These are phyloP conservation scores for Pulicaria dysenterica DNA, from an alignment of 129 eudicot species.

Conservation along the genomic window DNA sequence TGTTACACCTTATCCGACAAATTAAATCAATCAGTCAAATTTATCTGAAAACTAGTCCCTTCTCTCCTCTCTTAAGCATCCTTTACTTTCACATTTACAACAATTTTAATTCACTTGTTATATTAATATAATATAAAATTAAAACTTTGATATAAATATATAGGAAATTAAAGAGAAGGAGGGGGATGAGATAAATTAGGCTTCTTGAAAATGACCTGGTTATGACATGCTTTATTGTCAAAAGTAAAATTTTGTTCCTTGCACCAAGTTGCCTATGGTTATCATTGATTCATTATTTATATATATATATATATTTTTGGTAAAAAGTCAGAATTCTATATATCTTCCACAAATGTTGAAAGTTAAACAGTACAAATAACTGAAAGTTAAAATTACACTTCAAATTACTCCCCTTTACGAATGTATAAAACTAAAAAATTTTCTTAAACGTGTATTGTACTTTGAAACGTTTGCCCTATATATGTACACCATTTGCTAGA, in stretches of 20 bases:
- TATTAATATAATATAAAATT: not conserved
- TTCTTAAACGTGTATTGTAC: no score
- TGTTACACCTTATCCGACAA: not conserved
- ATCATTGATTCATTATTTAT: not conserved
- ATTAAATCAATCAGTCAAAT: not conserved
- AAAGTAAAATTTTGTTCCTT: conserved; percentile 36
- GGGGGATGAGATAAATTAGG: conserved; percentile 1
- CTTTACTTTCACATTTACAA: no score
- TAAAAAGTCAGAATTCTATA: not conserved
- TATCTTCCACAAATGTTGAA: no score
- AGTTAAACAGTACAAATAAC: no score
- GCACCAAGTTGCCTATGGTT: conserved; percentile 2
- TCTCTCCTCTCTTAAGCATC: no score
- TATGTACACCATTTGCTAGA: no score
- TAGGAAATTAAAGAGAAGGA: not conserved
- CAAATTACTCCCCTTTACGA: no score
- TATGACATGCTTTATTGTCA: conserved; percentile 19
- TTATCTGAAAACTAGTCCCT: no score
- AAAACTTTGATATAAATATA: not conserved
- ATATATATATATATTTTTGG: not conserved
- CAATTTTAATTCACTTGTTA: no score
- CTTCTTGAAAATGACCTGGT: conserved; percentile 33
- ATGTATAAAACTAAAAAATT: no score
- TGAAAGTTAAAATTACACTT: no score
- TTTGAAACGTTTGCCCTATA: no score